Evolutionary conservation across 257 asterid genomes (phyloP).

Genomic region (Verbascum thapsus): DNA sequence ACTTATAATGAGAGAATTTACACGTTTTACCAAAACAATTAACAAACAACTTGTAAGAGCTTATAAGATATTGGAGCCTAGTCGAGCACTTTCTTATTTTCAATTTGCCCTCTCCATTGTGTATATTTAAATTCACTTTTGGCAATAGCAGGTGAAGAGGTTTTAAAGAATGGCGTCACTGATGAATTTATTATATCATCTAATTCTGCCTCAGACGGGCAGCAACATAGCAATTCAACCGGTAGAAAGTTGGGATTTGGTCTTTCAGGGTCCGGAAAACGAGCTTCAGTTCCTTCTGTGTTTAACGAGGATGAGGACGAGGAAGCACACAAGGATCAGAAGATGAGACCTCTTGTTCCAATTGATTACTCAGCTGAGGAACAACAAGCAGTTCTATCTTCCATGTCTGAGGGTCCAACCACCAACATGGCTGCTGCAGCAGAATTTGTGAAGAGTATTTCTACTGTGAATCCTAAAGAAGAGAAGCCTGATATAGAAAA

Average conservation of each 20-base stretch:
- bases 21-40: too few relatives aligned
- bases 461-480: slow-evolving; percentile 62
- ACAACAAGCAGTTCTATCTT: slow-evolving; percentile 53
- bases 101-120: slow-evolving; percentile 8
- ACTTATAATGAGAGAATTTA: too few relatives aligned
- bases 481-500: slow-evolving; percentile 70
- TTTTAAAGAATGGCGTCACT: slow-evolving; percentile 53
- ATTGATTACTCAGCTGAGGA: slow-evolving; percentile 96
- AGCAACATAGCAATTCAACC: slow-evolving; percentile 62
- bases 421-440: slow-evolving; percentile 62
- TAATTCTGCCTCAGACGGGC: slow-evolving; percentile 48
- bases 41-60: too few relatives aligned
- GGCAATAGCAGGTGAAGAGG: slow-evolving; percentile 55
- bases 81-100: too few relatives aligned
- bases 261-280: slow-evolving; percentile 81
- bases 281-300: slow-evolving; percentile 89
- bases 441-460: slow-evolving; percentile 66
- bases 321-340: slow-evolving; percentile 89
- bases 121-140: slow-evolving; percentile 27
- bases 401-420: slow-evolving; percentile 63
- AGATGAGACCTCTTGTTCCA: slow-evolving; percentile 97
- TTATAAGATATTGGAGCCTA: too few relatives aligned
- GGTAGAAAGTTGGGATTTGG: slow-evolving; percentile 89
- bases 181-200: slow-evolving; percentile 50
- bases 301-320: slow-evolving; percentile 92